Evolutionary conservation across 2,329 filamentous ascomycete genomes (phyloP), one percentile per base, ranked within the genome.

Genomic region (Paramyrothecium sp.): DNA sequence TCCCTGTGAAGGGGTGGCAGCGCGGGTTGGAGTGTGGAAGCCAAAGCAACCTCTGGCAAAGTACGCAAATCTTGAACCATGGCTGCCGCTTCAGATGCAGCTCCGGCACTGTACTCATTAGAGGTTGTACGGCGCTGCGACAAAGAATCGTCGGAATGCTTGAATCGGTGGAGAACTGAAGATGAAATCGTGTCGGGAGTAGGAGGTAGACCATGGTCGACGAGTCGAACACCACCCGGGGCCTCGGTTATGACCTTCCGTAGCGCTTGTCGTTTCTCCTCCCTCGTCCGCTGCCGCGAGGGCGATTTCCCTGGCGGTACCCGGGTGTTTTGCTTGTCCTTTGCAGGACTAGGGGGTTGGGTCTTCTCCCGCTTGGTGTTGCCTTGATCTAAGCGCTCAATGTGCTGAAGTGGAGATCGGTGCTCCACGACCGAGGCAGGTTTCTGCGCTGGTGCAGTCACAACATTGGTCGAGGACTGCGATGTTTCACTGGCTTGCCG

Each of bases 111-210:
- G 34, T 17, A 11, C 5, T 38, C 52, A 16, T 19, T 46, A 11
- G 20, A 30, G 17, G 23, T 33, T 13, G 11, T 33, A 53, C 54
- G 48, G n/a, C 41, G 44, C 2, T 68, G 73, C 0, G 71, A 67
- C 1, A 82, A 65, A 0, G 77, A 78, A 48, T 85, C 82, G 54
- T 78, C 76, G 0, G 82, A 84, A 51, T 75, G 77, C 59, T 83
- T 76, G 58, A 77, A 80, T 16, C 76, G 75, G 7, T 77, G 74
- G 34, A 86, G 72, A 0, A 81, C 83, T 2, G 81, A 80, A 2
- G 81, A 84, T 1, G 83, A 84, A 20, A 85, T 81, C 0, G 84
- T 86, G 61, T 86, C 83, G 0, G 84, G 84, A 0, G 84, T 86
- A 0, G 84, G 84, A 11, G 84, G 84, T 2, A 86, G 70, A 19